Base-by-base conservation (phyloP, 169 alveolate species). In the Plasmodium blacklocki region DNA sequence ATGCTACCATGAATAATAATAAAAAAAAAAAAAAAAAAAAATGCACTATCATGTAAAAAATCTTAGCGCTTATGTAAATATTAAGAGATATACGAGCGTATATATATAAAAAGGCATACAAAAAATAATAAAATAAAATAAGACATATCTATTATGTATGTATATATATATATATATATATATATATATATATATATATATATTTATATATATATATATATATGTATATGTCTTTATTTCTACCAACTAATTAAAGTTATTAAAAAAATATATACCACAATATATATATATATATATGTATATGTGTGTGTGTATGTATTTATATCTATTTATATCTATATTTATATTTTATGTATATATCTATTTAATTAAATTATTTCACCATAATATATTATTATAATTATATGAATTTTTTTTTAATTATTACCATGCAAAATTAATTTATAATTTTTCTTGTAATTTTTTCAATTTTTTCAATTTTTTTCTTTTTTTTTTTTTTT, bases 1-100 rank as follows among this genome's bases (percentile, higher is more conserved):
- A 60, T 60, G 23, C 92, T 19, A n/a, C 87, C 54, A 4, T 60
- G 26, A 45, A 39, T 2, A 58, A 56, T 47, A 72, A 11, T 8
- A 86, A 86, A 63, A 86, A 86, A 74, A 86, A 86, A 74, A 85
- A 85, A 64, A 86, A 86, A 86, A 86, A 86, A 86, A 86, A 86
- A 64, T 71, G 92, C 52, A 72, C 74, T 21, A 43, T 86, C 52
- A 86, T 86, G 92, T 86, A 70, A 60, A 56, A 9, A 23, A 12
- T 52, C 4, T 5, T 3, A 32, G 6, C 7, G 45, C 45, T 32
- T 32, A 68, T 45, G 6, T 11, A 19, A 15, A 59, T 19, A 18
- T 18, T 15, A 26, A 3, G 12, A 62, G 12, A 9, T 60, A 32
- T 59, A 54, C n/a, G 43, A 39, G 15, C 62, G 50, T 29, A n/a